These are phyloP conservation scores for Umbelopsis sp. DNA, from an alignment of 371 early-diverging fungal species.

Conservation along the genomic window DNA sequence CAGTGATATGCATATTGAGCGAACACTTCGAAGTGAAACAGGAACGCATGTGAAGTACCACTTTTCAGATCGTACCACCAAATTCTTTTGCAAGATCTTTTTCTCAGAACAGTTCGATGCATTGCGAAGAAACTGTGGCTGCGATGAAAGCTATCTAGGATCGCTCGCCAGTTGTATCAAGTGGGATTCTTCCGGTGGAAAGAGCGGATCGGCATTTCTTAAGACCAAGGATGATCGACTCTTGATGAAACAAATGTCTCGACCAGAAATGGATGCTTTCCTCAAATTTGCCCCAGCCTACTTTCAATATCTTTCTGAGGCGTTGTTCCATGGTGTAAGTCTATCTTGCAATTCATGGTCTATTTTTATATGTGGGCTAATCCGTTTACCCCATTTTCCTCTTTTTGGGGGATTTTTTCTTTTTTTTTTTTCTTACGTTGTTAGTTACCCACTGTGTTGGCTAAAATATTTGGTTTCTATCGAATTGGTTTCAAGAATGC, in stretches of 20 bases:
- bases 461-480: slow-evolving; percentile 94
- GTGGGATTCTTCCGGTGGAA: slow-evolving; percentile 89
- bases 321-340: slow-evolving; percentile 75
- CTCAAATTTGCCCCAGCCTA: slow-evolving; percentile 90
- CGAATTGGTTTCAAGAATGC: slow-evolving; percentile 85
- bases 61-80: slow-evolving; percentile 77
- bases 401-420: slow-evolving; percentile 21
- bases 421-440: background rate
- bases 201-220: slow-evolving; percentile 87
- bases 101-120: slow-evolving; percentile 94
- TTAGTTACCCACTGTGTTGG: slow-evolving; percentile 82
- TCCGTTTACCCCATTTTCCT: background rate
- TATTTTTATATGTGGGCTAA: background rate
- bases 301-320: slow-evolving; percentile 87
- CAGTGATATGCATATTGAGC: slow-evolving; percentile 40
- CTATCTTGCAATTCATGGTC: background rate
- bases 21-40: slow-evolving; percentile 62
- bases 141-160: slow-evolving; percentile 82
- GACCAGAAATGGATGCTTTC: slow-evolving; percentile 88
- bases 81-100: slow-evolving; percentile 85
- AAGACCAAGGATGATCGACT: slow-evolving; percentile 93
- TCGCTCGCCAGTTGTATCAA: slow-evolving; percentile 83
- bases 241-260: slow-evolving; percentile 89
- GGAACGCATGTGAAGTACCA: slow-evolving; percentile 69
- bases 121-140: slow-evolving; percentile 80